Percentiles rank a stretch among this genome's conserved stretches.
phyloP scores from a whole-genome alignment of 73 alveolate species.

The Diophrys sp. region DNA sequence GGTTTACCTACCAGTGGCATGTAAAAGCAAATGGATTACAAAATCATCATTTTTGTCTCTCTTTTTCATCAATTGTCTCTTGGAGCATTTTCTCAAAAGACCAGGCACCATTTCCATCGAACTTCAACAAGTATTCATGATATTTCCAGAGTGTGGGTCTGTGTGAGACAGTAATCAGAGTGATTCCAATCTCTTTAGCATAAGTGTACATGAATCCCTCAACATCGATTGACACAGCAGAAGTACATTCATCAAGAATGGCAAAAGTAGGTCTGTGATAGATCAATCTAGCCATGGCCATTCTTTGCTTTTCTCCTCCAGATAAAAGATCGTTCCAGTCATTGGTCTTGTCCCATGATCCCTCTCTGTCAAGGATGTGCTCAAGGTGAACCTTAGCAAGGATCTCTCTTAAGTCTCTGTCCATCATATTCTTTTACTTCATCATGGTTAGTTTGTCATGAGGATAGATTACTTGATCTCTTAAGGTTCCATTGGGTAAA shows the following conservation, averaged over 20 bases:
- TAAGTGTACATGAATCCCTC: slow-evolving; percentile 82
- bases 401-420: slow-evolving; percentile 63
- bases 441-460: slow-evolving; percentile 57
- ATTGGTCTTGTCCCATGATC: slow-evolving; percentile 67
- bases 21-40: too few species aligned
- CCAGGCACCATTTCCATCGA: slow-evolving; percentile 72
- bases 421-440: slow-evolving; percentile 40
- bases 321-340: slow-evolving; percentile 90
- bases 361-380: slow-evolving; percentile 78
- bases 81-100: slow-evolving; percentile 7
- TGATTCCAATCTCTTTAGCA: slow-evolving; percentile 75
- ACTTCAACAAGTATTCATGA: slow-evolving; percentile 80
- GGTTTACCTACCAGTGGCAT: too few species aligned
- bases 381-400: slow-evolving; percentile 72
- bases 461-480: slow-evolving; percentile 92
- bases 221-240: slow-evolving; percentile 84
- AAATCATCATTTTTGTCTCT: neutral
- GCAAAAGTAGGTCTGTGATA: slow-evolving; percentile 92
- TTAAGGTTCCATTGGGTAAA: slow-evolving; percentile 85
- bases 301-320: slow-evolving; percentile 93
- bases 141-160: slow-evolving; percentile 85
- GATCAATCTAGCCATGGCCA: slow-evolving; percentile 93
- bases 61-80: neutral
- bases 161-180: slow-evolving; percentile 89
- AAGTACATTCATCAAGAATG: slow-evolving; percentile 89